phyloP scores from a whole-genome alignment of 208 protist species.

The Phytomonas sp. region DNA sequence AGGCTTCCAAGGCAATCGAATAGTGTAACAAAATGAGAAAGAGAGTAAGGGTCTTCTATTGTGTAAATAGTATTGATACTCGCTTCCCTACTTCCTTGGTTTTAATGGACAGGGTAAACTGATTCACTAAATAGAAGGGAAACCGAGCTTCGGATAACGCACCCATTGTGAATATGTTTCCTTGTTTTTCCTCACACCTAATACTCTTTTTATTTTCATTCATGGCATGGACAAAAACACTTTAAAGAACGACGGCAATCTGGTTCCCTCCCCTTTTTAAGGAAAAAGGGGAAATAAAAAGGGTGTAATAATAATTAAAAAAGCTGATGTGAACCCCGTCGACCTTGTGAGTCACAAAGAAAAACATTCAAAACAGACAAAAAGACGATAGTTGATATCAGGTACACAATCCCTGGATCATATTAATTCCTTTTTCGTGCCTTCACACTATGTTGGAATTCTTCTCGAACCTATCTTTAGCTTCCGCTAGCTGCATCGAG shows the following conservation, averaged over 20 bases:
- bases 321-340: background rate
- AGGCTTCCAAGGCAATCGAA: background rate
- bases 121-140: background rate
- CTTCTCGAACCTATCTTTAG: background rate
- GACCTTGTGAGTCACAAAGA: conserved; percentile 2
- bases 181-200: background rate
- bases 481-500: background rate
- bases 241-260: background rate
- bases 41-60: background rate
- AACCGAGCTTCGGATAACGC: background rate
- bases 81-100: background rate
- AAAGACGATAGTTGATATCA: background rate
- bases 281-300: background rate
- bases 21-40: background rate
- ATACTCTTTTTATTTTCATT: background rate
- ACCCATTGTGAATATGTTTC: background rate
- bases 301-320: background rate
- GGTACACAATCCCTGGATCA: background rate
- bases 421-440: background rate
- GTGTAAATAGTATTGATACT: background rate
- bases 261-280: background rate
- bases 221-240: background rate
- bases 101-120: background rate
- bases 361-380: conserved; percentile 3
- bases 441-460: background rate